Conservation (phyloP, 305 asterid species). For the Stenogyne calaminthoides region DNA sequence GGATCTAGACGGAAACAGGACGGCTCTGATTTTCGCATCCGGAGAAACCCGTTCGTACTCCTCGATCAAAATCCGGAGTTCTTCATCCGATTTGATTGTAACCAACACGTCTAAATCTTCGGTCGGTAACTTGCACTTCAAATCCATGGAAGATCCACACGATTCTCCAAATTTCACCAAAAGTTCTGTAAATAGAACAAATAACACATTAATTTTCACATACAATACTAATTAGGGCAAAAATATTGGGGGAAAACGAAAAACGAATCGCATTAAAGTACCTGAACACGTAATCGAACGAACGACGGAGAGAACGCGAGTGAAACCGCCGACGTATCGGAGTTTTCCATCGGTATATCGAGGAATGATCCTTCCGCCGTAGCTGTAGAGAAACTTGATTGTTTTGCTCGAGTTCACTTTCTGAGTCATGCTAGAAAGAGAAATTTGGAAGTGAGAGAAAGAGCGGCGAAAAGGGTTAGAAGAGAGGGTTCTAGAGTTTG, state of each 20-base stretch:
- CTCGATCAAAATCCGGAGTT: constrained; percentile 52
- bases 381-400: constrained; percentile 80
- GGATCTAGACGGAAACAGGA: constrained; percentile 48
- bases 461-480: background rate
- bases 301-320: constrained; percentile 73
- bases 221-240: background rate
- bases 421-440: constrained; percentile 29
- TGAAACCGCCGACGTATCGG: constrained; percentile 75
- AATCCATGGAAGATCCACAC: constrained; percentile 62
- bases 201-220: background rate
- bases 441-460: background rate
- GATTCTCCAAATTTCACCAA: constrained; percentile 73
- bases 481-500: background rate
- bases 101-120: constrained; percentile 80
- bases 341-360: constrained; percentile 70
- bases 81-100: constrained; percentile 71
- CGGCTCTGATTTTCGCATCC: constrained; percentile 71
- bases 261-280: constrained; percentile 16
- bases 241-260: background rate
- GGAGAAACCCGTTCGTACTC: constrained; percentile 65
- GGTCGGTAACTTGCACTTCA: constrained; percentile 77
- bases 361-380: constrained; percentile 68
- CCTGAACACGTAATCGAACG: constrained; percentile 60
- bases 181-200: constrained; percentile 43
- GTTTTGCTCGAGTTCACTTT: constrained; percentile 35